These are phyloP conservation scores for Lentinula raphanica DNA, from an alignment of 768 basidiomycete genomes.

Conservation along the genomic window DNA sequence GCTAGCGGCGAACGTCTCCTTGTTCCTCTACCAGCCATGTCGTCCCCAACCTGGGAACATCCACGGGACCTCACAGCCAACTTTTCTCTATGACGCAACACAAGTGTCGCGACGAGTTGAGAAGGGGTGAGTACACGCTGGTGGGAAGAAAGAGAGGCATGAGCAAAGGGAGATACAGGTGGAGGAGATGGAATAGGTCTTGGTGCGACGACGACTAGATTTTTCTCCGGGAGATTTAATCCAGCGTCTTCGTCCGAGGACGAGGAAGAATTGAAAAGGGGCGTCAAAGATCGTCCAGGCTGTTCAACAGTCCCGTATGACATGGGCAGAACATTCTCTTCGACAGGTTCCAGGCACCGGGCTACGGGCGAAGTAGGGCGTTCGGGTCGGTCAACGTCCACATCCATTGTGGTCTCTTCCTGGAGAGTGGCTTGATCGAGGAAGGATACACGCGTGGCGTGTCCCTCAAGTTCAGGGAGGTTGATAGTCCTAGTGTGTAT, in stretches of 20 bases:
- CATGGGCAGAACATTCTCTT: background rate
- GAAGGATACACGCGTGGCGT: background rate
- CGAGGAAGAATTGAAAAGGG: background rate
- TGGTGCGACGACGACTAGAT: background rate
- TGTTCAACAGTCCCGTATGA: background rate
- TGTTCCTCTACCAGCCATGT: background rate
- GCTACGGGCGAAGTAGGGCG: conserved; percentile 3
- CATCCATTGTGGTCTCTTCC: background rate
- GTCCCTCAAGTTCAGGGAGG: background rate
- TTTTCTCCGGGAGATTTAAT: background rate
- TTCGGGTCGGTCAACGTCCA: conserved; percentile 1
- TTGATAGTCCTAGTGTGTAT: background rate
- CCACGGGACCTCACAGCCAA: background rate
- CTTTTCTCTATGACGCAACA: conserved; percentile 7
- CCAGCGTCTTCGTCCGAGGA: background rate
- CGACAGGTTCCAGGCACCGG: background rate
- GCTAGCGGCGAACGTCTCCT: conserved; percentile 4
- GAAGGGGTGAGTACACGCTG: conserved; percentile 4
- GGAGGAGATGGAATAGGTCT: conserved; percentile 2
- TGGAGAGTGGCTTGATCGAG: background rate
- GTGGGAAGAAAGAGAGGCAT: background rate
- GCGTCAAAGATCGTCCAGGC: background rate
- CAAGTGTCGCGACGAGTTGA: conserved; percentile 8
- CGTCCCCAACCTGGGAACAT: background rate
- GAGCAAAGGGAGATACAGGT: background rate